phyloP scores from a whole-genome alignment of 192 early-diverging fungal genomes.

The Globomyces pollinis-pini region DNA sequence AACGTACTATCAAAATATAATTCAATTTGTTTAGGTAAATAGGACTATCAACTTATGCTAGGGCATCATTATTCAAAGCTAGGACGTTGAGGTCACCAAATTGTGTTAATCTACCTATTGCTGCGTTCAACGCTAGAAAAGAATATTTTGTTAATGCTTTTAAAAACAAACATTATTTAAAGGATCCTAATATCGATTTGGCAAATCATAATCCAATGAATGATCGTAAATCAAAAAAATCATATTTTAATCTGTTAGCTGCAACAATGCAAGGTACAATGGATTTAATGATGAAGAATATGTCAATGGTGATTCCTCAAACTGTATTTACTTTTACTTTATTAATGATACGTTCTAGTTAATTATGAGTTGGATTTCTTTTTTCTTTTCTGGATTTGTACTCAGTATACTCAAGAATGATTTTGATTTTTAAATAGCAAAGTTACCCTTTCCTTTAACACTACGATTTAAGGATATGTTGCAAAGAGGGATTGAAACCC shows the following conservation, averaged over 20 bases:
- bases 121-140: slow-evolving; percentile 68
- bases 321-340: too few species aligned
- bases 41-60: neutral
- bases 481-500: slow-evolving; percentile 89
- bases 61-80: slow-evolving; percentile 53
- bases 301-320: slow-evolving; percentile 97
- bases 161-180: slow-evolving; percentile 75
- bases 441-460: slow-evolving; percentile 92
- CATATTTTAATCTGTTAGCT: too few species aligned
- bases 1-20: too few species aligned
- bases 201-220: slow-evolving; percentile 73
- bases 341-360: too few species aligned
- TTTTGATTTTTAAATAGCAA: slow-evolving; percentile 55
- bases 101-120: slow-evolving; percentile 55
- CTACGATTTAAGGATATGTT: slow-evolving; percentile 97
- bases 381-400: slow-evolving; percentile 97
- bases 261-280: slow-evolving; percentile 92
- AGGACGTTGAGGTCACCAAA: slow-evolving; percentile 55
- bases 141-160: slow-evolving; percentile 66
- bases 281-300: slow-evolving; percentile 97
- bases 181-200: slow-evolving; percentile 65
- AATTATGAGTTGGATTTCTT: slow-evolving; percentile 98
- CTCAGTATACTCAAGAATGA: too few species aligned
- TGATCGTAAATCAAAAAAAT: too few species aligned
- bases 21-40: neutral